Conservation (phyloP, 441 rosid genomes). For the Bruguiera hainesii region DNA sequence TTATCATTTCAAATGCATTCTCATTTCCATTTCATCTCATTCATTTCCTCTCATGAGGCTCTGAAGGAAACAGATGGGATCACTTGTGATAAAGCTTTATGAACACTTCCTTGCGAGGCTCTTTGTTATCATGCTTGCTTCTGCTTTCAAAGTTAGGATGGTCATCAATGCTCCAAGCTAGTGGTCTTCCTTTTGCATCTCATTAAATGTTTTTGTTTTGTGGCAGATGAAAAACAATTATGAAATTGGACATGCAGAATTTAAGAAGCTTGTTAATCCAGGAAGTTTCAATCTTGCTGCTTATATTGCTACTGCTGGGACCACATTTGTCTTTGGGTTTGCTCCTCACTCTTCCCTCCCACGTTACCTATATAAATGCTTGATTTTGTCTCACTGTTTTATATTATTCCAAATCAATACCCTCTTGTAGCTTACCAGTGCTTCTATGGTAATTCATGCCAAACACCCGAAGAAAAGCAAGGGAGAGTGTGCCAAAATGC, state of each 20-base stretch:
- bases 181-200: not conserved
- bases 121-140: not conserved
- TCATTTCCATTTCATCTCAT: not conserved
- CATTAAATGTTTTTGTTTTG: conserved; percentile 7
- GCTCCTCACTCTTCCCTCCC: conserved; percentile 19
- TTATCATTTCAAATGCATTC: not conserved
- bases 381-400: not conserved
- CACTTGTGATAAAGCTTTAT: not conserved
- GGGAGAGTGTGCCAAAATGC: not conserved
- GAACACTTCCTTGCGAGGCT: not conserved
- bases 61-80: not conserved
- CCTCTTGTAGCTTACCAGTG: not conserved
- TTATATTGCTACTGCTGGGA: conserved; percentile 67
- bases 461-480: not conserved
- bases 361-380: not conserved
- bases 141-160: not conserved
- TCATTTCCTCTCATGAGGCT: not conserved
- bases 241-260: conserved; percentile 56
- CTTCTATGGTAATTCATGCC: not conserved
- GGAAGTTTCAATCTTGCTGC: conserved; percentile 48
- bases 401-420: not conserved
- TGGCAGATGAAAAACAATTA: conserved; percentile 58
- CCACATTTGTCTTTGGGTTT: conserved; percentile 74
- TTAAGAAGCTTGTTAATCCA: conserved; percentile 72
- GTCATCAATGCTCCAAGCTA: not conserved